These are phyloP conservation scores for Plantago elongata DNA, from an alignment of 257 asterid species.

Conservation along the genomic window DNA sequence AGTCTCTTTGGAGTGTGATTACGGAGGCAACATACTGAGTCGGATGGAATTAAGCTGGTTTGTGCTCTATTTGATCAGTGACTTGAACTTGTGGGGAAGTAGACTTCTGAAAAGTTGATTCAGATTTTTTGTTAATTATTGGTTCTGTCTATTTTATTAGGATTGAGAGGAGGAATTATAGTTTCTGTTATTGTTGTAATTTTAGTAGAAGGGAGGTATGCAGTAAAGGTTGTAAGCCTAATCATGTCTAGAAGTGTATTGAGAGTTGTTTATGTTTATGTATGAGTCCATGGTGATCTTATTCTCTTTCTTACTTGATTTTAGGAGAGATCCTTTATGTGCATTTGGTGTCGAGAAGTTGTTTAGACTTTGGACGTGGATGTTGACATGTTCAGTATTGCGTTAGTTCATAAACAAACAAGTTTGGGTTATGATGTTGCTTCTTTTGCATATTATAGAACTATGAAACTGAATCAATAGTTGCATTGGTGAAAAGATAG, in stretches of 20 bases:
- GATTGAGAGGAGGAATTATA: too few relatives aligned
- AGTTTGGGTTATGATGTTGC: background rate
- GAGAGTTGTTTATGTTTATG: background rate
- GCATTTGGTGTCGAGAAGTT: background rate
- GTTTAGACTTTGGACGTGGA: background rate
- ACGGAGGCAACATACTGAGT: too few relatives aligned
- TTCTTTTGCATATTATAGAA: background rate
- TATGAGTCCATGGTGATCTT: background rate
- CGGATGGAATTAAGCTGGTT: too few relatives aligned
- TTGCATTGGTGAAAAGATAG: background rate
- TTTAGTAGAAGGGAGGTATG: background rate
- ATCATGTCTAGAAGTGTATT: background rate
- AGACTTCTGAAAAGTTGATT: too few relatives aligned
- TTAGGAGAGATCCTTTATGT: background rate
- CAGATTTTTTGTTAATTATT: too few relatives aligned
- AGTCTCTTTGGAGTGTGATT: too few relatives aligned
- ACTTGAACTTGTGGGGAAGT: too few relatives aligned
- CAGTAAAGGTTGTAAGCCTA: background rate
- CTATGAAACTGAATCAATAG: background rate
- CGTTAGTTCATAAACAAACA: background rate
- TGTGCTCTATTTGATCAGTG: too few relatives aligned
- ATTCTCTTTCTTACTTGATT: background rate
- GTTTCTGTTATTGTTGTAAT: background rate
- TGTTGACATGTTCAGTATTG: too few relatives aligned
- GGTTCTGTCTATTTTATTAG: too few relatives aligned